phyloP scores from a whole-genome alignment of 202 grass and related monocot species.

The Thinopyrum obtusiflorum region DNA sequence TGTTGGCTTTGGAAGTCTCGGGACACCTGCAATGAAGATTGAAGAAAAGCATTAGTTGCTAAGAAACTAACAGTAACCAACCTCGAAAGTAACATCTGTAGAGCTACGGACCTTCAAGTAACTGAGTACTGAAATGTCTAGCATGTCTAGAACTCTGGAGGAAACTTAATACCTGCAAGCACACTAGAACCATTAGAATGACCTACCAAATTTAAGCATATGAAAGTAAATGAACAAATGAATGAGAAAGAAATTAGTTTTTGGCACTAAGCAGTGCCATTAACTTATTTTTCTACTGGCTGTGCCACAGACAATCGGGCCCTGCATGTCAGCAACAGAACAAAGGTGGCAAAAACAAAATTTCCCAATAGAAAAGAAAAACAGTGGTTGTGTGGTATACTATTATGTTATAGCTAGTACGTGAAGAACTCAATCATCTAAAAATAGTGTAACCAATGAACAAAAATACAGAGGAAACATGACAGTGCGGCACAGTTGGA shows the following conservation, averaged over 20 bases:
- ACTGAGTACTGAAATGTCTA: slow-evolving; percentile 23
- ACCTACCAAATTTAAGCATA: not conserved
- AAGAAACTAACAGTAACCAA: not conserved
- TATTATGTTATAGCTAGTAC: not conserved
- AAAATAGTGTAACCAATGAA: not conserved
- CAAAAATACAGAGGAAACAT: not conserved
- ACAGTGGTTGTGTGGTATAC: not conserved
- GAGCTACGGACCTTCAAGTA: slow-evolving; percentile 18
- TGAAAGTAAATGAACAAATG: not conserved
- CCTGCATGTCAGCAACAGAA: not conserved
- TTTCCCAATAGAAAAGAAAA: not conserved
- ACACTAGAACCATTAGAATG: not conserved
- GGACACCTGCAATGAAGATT: not conserved
- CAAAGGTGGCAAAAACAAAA: not conserved
- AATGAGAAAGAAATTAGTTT: not conserved
- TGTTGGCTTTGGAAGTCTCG: slow-evolving; percentile 15
- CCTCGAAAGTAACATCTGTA: not conserved
- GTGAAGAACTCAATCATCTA: not conserved
- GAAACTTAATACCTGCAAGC: not conserved
- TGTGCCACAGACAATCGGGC: not conserved
- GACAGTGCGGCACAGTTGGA: not conserved
- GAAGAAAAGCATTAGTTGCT: not conserved
- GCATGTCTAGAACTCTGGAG: slow-evolving; percentile 5
- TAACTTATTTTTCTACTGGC: not conserved
- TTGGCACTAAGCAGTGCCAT: not conserved